Conservation (phyloP, 192 early-diverging fungal genomes). For the Bifiguratus adelaidae region DNA sequence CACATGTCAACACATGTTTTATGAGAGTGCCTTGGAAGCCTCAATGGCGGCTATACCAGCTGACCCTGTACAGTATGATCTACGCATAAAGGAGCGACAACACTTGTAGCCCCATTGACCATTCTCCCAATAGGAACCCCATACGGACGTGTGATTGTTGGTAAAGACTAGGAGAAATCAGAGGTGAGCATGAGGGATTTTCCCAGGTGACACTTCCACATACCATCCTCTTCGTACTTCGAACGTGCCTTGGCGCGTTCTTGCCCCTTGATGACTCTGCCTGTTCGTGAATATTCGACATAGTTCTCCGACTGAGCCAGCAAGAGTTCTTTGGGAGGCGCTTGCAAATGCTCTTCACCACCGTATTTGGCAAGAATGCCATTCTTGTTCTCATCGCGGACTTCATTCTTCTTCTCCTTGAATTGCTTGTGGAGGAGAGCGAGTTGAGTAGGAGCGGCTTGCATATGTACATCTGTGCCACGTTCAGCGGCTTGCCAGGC, state of each 20-base stretch:
- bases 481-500: constrained; percentile 87
- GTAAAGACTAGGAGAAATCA: constrained; percentile 35
- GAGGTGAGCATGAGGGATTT: constrained; percentile 4
- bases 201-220: neutral
- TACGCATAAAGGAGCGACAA: constrained; percentile 70
- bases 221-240: constrained; percentile 89
- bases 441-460: constrained; percentile 93
- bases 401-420: constrained; percentile 67
- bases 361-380: constrained; percentile 85
- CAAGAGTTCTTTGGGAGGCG: constrained; percentile 84
- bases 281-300: constrained; percentile 93
- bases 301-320: constrained; percentile 87
- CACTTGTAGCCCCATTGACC: constrained; percentile 96
- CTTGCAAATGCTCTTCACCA: constrained; percentile 87
- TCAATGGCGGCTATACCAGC: constrained; percentile 63
- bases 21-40: constrained; percentile 43
- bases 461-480: constrained; percentile 76
- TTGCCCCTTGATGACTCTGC: constrained; percentile 77
- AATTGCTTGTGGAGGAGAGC: constrained; percentile 87
- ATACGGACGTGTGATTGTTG: constrained; percentile 80
- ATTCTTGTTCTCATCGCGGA: constrained; percentile 60
- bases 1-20: too few relatives aligned
- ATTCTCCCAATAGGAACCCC: constrained; percentile 94
- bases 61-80: constrained; percentile 84
- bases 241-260: constrained; percentile 68